Evolutionary conservation across 176 grass and related monocot species (phyloP), one percentile per base, ranked within the genome.

Genomic region (Oryza nivara): DNA sequence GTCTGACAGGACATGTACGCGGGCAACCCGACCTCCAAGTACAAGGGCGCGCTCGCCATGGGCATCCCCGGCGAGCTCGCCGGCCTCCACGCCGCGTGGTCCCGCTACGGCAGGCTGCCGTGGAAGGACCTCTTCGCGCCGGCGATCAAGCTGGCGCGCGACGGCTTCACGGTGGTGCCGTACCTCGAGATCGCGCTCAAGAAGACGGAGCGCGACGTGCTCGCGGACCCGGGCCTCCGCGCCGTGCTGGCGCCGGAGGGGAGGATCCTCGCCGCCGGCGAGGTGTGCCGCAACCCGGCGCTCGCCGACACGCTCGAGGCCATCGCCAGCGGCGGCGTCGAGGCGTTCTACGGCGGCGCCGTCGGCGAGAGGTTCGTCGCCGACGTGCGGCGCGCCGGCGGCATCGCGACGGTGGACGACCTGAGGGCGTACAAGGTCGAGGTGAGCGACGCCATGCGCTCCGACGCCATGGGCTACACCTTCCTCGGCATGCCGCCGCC

Each of bases 401-500:
- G 95, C 2, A 41, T 98, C 43, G 73, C 87, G 78, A 95, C 91
- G 9, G 38, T 72, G 25, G 89, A 93, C 5, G 92, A 93, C 73
- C 69, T 98, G 56, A 85, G 19, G 40, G 48, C 67, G 13, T 98
- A 95, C 26, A 73, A 14, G 80, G 89, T 92, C 67, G 89, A 84
- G 78, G 86, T 87, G 38, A 70, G 71, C 60, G 30, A 71, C 2
- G 85, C 95, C 74, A 75, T 95, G 87, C 63, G 65, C 32, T 80
- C 67, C 0, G 76, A 95, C 47, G 92, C 74, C 76, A 85, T 98
- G 92, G 95, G 92, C 1, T 93, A 68, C 86, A 90, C 88, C 65
- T 82, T 98, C 80, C 87, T 98, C 12, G 95, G 95, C 26, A 95
- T 95, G 95, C 95, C 90, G 36, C 95, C 92, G 28, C 95, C 95